A percentile compares a stretch with the other conserved stretches of the same genome.
Evolutionary conservation across 1,139 yeast species (phyloP).

Genomic region (Nakaseomyces uthaithaninus): DNA sequence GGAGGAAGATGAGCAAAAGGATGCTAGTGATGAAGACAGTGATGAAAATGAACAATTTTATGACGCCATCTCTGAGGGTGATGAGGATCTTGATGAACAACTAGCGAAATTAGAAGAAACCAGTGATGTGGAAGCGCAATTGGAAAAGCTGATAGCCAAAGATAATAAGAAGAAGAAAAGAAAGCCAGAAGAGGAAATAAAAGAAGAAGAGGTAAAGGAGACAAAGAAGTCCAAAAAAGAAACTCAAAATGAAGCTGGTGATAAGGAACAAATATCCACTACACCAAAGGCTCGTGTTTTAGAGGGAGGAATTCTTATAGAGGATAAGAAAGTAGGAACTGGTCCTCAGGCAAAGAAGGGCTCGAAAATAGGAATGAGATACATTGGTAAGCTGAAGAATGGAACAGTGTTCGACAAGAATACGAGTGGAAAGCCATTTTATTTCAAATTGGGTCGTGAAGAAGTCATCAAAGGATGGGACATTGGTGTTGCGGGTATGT

Average conservation of each 20-base stretch:
- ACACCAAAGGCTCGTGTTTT: slow-evolving; percentile 57
- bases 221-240: slow-evolving; percentile 84
- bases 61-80: slow-evolving; percentile 30
- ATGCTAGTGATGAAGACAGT: slow-evolving; percentile 38
- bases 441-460: slow-evolving; percentile 87
- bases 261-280: slow-evolving; percentile 25
- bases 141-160: slow-evolving; percentile 33
- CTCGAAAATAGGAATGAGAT: slow-evolving; percentile 89
- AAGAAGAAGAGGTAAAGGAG: slow-evolving; percentile 36
- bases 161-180: slow-evolving; percentile 31
- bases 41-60: slow-evolving; percentile 40
- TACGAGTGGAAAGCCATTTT: slow-evolving; percentile 94
- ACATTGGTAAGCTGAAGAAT: slow-evolving; percentile 93
- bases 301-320: slow-evolving; percentile 87
- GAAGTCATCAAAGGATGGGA: slow-evolving; percentile 99
- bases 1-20: slow-evolving; percentile 53
- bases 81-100: slow-evolving; percentile 30
- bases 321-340: slow-evolving; percentile 83
- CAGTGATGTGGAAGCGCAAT: slow-evolving; percentile 21
- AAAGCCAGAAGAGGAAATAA: slow-evolving; percentile 23
- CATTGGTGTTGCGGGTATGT: slow-evolving; percentile 96
- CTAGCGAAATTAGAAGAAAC: slow-evolving; percentile 41
- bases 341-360: slow-evolving; percentile 88
- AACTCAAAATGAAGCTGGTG: slow-evolving; percentile 52
- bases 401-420: slow-evolving; percentile 96